Evolutionary conservation across 768 basidiomycete genomes (phyloP), one percentile per base, ranked within the genome.

Genomic region (Mycena chlorophos): DNA sequence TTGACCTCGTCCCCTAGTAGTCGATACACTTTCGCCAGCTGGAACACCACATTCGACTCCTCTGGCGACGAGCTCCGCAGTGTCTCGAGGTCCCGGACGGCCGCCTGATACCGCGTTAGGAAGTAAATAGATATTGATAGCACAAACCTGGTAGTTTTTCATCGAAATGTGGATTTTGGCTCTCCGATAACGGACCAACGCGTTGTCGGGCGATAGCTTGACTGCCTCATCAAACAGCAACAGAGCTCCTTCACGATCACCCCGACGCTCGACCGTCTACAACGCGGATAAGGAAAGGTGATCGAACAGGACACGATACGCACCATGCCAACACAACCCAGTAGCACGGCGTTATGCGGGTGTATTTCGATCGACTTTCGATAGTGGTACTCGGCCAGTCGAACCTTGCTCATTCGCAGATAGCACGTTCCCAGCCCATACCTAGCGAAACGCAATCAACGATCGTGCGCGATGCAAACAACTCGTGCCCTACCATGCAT

Each of bases 381-480:
- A 77, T 92, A 98, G 73, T 98, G 95, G 75, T 96, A 98, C 69
- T 98, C 94, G 40, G 97, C 97, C 49, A 95, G 78, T 42, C 91
- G 86, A 55, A 91, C 76, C 76, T 96, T 98, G 72, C 91, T 94
- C 83, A 89, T 92, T 65, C 93, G 83, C 69, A 96, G 79, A 78
- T 98, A 98, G 68, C 94, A 98, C 30, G 91, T 91, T 58, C 97
- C 97, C 63, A 99, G 78, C n/a, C 97, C 97, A 72, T 98, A 99
- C 96, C 96, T 98, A n/a, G n/a, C n/a, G n/a, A n/a, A n/a, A n/a
- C n/a, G 66, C 54, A 69, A 63, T 68, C 66, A 73, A 72, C 67
- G 71, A 66, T 54, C 59, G 56, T 22, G 27, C 52, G 42, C 48
- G 37, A 51, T 54, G 42, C 53, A 60, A 63, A 52, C 57, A 52